These are phyloP conservation scores for Echinosphaeria canescens DNA, from an alignment of 2,329 filamentous ascomycete genomes.

Conservation along the genomic window DNA sequence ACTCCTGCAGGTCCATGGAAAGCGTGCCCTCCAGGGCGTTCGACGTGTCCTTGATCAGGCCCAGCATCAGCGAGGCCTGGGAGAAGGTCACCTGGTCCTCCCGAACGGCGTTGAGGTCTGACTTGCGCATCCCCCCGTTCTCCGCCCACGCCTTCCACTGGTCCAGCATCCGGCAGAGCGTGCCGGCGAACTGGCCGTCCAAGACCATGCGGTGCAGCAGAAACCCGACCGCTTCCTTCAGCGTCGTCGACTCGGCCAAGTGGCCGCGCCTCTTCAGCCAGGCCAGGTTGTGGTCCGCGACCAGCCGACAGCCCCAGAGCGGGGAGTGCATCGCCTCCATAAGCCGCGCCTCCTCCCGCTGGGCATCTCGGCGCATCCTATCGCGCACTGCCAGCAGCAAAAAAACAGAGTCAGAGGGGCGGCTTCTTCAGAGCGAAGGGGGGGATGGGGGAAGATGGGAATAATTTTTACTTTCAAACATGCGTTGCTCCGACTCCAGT, in stretches of 20 bases:
- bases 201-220: slow-evolving; percentile 29
- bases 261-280: slow-evolving; percentile 17
- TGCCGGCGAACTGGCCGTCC: slow-evolving; percentile 18
- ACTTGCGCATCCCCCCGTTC: slow-evolving; percentile 26
- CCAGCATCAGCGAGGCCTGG: slow-evolving; percentile 22
- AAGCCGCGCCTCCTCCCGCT: slow-evolving; percentile 20
- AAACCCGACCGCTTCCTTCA: slow-evolving; percentile 20
- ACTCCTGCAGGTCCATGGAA: slow-evolving; percentile 30
- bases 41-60: slow-evolving; percentile 22
- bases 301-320: slow-evolving; percentile 24
- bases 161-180: slow-evolving; percentile 21
- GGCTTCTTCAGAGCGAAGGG: neutral
- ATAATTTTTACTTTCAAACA: slow-evolving; percentile 25
- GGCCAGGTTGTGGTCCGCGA: slow-evolving; percentile 18
- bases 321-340: slow-evolving; percentile 29
- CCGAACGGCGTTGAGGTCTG: slow-evolving; percentile 17
- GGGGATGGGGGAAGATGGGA: slow-evolving; percentile 6
- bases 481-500: slow-evolving; percentile 18
- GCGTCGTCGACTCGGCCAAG: slow-evolving; percentile 4
- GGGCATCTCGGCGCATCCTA: slow-evolving; percentile 12
- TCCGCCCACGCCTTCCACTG: slow-evolving; percentile 31
- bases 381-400: slow-evolving; percentile 18
- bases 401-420: neutral
- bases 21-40: slow-evolving; percentile 22
- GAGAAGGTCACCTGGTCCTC: slow-evolving; percentile 19